phyloP scores from a whole-genome alignment of 768 basidiomycete genomes.

The Rhizopogon rudus region DNA sequence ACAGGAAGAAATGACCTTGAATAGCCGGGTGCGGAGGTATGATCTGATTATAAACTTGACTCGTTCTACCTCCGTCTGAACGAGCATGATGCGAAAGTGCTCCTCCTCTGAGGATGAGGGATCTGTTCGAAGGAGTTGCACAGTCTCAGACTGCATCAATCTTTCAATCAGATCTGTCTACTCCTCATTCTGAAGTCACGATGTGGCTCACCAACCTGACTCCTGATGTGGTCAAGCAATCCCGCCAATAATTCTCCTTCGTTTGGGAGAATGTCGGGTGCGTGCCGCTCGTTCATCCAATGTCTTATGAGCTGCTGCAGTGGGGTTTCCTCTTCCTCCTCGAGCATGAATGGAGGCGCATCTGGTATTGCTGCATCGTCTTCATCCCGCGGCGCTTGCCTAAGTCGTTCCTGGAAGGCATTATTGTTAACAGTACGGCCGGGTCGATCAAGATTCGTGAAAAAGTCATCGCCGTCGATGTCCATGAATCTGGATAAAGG shows the following conservation, averaged over 20 bases:
- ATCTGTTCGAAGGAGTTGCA: constrained; percentile 72
- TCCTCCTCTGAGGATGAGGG: constrained; percentile 88
- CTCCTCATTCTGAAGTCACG: neutral
- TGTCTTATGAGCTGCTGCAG: constrained; percentile 69
- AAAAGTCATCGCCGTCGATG: constrained; percentile 24
- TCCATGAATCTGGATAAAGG: constrained; percentile 8
- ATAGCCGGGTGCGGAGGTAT: constrained; percentile 80
- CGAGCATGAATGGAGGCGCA: constrained; percentile 22
- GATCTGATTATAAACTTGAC: constrained; percentile 90
- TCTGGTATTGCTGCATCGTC: constrained; percentile 26
- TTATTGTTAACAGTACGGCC: neutral
- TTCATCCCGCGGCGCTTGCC: constrained; percentile 28
- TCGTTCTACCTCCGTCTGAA: constrained; percentile 91
- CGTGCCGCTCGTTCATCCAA: constrained; percentile 84
- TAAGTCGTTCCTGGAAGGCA: constrained; percentile 32
- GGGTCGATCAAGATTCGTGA: constrained; percentile 18
- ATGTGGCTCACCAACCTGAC: constrained; percentile 57
- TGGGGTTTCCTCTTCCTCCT: constrained; percentile 47
- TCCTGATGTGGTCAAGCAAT: constrained; percentile 70
- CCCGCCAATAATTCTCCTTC: constrained; percentile 63
- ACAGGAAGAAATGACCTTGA: constrained; percentile 54
- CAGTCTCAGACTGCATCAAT: constrained; percentile 61
- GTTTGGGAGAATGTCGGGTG: constrained; percentile 73
- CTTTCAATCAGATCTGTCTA: constrained; percentile 1
- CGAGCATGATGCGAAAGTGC: constrained; percentile 88